Conservation (phyloP, 176 grass and related monocot genomes). For the Tillandsia leiboldiana region DNA sequence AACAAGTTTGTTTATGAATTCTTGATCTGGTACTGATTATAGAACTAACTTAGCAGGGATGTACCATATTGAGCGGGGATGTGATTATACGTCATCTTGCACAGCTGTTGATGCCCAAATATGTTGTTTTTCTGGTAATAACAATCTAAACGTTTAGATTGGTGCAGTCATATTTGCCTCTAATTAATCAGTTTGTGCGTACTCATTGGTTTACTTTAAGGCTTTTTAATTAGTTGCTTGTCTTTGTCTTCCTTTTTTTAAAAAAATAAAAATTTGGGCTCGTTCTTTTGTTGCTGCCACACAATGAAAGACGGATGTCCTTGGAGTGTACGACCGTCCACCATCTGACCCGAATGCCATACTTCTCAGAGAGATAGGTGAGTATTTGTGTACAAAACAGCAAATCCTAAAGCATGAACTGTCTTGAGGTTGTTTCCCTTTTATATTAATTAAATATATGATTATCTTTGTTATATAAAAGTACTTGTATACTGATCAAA, state of each 20-base stretch:
- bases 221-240: neutral
- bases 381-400: slow-evolving; percentile 19
- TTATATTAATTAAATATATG: neutral
- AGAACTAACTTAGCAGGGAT: slow-evolving; percentile 62
- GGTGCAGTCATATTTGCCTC: slow-evolving; percentile 9
- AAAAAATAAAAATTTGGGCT: too few relatives aligned
- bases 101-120: slow-evolving; percentile 60
- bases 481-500: slow-evolving; percentile 8
- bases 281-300: too few relatives aligned
- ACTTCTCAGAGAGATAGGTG: slow-evolving; percentile 86
- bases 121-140: slow-evolving; percentile 93
- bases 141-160: too few relatives aligned
- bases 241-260: neutral
- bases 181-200: neutral
- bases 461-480: neutral
- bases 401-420: too few relatives aligned
- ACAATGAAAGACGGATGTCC: slow-evolving; percentile 79
- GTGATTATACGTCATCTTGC: slow-evolving; percentile 93
- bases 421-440: too few relatives aligned
- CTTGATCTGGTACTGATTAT: slow-evolving; percentile 25
- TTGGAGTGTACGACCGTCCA: slow-evolving; percentile 89
- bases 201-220: neutral
- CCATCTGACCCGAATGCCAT: slow-evolving; percentile 73
- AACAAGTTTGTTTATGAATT: slow-evolving; percentile 15
- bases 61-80: slow-evolving; percentile 93